Percentiles rank a stretch among this genome's conserved stretches.
These are phyloP conservation scores for Solanum pinnatisectum DNA, from an alignment of 257 asterid genomes.

Conservation along the genomic window DNA sequence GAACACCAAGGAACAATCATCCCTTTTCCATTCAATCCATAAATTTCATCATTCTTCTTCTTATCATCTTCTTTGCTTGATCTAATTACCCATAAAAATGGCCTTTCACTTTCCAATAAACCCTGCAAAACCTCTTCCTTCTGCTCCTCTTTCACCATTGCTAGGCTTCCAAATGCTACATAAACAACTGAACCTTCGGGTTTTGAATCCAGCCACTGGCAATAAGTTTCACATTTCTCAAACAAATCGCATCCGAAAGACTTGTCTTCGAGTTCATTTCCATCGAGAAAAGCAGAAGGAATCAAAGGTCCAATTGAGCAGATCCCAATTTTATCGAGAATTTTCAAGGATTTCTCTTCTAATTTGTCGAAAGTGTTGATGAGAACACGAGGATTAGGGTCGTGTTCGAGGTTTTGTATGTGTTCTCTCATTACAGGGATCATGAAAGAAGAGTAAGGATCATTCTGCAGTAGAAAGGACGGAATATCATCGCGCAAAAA, in stretches of 20 bases:
- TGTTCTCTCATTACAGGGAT: slow-evolving; percentile 30
- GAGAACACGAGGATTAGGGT: slow-evolving; percentile 27
- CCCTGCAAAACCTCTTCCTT: slow-evolving; percentile 49
- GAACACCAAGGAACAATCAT: slow-evolving; percentile 52
- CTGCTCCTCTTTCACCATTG: slow-evolving; percentile 10
- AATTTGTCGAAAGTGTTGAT: slow-evolving; percentile 41
- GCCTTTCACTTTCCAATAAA: slow-evolving; percentile 17
- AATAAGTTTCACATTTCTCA: slow-evolving; percentile 17
- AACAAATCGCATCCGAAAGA: slow-evolving; percentile 31
- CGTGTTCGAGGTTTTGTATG: slow-evolving; percentile 19
- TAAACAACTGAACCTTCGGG: slow-evolving; percentile 33
- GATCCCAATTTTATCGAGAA: not conserved
- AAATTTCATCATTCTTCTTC: slow-evolving; percentile 6
- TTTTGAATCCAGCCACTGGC: slow-evolving; percentile 30
- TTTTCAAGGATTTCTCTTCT: slow-evolving; percentile 20
- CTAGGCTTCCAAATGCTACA: slow-evolving; percentile 53
- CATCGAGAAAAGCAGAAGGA: slow-evolving; percentile 30
- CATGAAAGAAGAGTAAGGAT: slow-evolving; percentile 1
- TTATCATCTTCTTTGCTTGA: slow-evolving; percentile 1
- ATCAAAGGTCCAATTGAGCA: slow-evolving; percentile 43
- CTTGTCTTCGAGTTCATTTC: slow-evolving; percentile 7
- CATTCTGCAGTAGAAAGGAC: slow-evolving; percentile 21
- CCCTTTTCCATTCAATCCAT: slow-evolving; percentile 25
- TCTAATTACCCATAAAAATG: slow-evolving; percentile 57
- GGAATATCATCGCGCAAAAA: slow-evolving; percentile 44